A percentile compares a stretch with the other conserved stretches of the same genome.
Conservation (phyloP, 768 basidiomycete species). For the Zangia roseola region DNA sequence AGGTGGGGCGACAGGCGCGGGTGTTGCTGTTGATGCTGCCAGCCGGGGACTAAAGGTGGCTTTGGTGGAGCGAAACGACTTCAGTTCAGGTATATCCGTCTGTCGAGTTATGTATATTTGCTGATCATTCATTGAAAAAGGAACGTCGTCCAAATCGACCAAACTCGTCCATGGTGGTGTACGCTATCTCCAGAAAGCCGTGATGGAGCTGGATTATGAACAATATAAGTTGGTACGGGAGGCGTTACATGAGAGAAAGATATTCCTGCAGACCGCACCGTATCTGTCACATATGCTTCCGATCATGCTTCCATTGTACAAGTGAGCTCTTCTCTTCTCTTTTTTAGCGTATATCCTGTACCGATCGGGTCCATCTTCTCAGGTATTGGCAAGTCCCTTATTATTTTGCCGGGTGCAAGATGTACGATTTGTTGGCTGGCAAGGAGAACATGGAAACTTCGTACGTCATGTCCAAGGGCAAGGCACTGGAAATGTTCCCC, state of each 20-base stretch:
- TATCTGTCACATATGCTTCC: slow-evolving; percentile 92
- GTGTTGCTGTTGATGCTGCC: slow-evolving; percentile 94
- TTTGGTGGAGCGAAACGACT: slow-evolving; percentile 91
- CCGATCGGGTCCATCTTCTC: neutral
- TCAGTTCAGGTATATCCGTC: slow-evolving; percentile 65
- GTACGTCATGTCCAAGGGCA: slow-evolving; percentile 93
- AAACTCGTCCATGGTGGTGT: slow-evolving; percentile 99
- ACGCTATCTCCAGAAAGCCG: slow-evolving; percentile 94
- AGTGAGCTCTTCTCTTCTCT: slow-evolving; percentile 42
- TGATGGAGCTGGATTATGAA: slow-evolving; percentile 93
- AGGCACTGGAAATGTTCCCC: slow-evolving; percentile 92
- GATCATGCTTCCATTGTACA: slow-evolving; percentile 97
- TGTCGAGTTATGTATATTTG: neutral
- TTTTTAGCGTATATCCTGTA: neutral
- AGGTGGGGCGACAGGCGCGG: slow-evolving; percentile 94
- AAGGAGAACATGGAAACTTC: slow-evolving; percentile 96
- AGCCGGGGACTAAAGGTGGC: slow-evolving; percentile 90
- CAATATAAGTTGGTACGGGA: slow-evolving; percentile 96
- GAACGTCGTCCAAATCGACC: slow-evolving; percentile 95
- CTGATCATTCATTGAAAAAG: slow-evolving; percentile 34
- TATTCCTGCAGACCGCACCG: slow-evolving; percentile 94
- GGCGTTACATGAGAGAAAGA: slow-evolving; percentile 87
- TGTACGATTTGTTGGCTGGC: slow-evolving; percentile 94
- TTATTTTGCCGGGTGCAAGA: slow-evolving; percentile 91
- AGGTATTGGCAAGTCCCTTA: slow-evolving; percentile 98